Evolutionary conservation across 129 eudicot species (phyloP), one percentile per base, ranked within the genome.

Genomic region (Saussurea involucrata): DNA sequence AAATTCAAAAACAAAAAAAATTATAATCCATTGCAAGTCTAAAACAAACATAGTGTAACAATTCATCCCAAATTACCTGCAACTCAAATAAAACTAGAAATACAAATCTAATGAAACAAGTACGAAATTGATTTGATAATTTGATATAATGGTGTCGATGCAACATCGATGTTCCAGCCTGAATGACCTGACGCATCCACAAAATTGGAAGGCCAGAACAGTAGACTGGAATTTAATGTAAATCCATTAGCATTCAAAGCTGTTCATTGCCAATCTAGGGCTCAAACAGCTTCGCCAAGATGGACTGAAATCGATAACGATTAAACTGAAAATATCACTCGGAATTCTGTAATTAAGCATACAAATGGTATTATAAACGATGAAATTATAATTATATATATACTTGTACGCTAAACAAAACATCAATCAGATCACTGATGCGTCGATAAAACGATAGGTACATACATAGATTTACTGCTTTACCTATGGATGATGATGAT

Each of bases 171-270:
- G 78, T 82, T 60, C 71, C 85, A 31, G 81, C 49, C 76, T 81
- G 72, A 76, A 75, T 81, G 81, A 76, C 77, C 68, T 69, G 81
- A 66, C n/a, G 46, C 77, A 42, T n/a, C 72, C 66, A 75, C 13
- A 15, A 46, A 27, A 3, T 28, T 0, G 32, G 33, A 63, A 76
- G 74, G 17, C 77, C 74, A 77, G 69, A 82, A 82, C 74, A 72
- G 83, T 73, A 66, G 78, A 32, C 78, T 44, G 76, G 60, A 34
- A 18, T 2, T 74, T 7, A 49, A 6, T 83, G 0, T 78, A 66
- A 72, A 80, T 83, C 82, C 83, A 78, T 78, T 83, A 78, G 86
- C 86, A 78, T 83, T 78, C 86, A 78, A 83, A 83, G 66, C 86
- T 70, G 25, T 25, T 82, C 82, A 82, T 71, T 12, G 74, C 40